Conservation (phyloP, 2,329 filamentous ascomycete genomes). For the Chrysosporium keratinophilum region DNA sequence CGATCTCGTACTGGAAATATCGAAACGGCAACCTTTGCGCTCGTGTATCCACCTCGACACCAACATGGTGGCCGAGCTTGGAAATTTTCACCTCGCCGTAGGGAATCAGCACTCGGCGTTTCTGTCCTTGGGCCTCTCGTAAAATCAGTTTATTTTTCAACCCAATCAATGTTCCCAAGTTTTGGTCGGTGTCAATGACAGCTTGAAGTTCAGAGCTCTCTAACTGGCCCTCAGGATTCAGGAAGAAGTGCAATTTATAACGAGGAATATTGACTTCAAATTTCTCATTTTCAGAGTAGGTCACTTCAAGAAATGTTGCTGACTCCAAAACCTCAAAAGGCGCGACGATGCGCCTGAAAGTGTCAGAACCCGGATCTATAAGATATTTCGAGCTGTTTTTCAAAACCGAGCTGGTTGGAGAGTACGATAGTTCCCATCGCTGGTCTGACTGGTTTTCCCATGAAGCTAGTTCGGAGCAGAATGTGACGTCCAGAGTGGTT, state of each 20-base stretch:
- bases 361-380: neutral
- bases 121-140: slow-evolving; percentile 4
- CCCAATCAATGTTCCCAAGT: slow-evolving; percentile 41
- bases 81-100: slow-evolving; percentile 25
- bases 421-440: neutral
- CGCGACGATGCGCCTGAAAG: neutral
- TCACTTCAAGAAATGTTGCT: neutral
- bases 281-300: neutral
- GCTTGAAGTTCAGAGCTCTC: neutral
- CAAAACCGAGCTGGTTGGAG: neutral
- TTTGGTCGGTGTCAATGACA: slow-evolving; percentile 37
- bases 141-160: slow-evolving; percentile 43
- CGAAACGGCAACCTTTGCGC: slow-evolving; percentile 13
- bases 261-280: slow-evolving; percentile 1
- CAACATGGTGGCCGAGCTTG: slow-evolving; percentile 23
- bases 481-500: neutral
- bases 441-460: neutral
- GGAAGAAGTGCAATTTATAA: neutral
- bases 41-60: slow-evolving; percentile 28
- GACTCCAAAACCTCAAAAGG: neutral
- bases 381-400: neutral
- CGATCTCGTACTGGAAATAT: slow-evolving; percentile 41
- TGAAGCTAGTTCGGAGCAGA: neutral
- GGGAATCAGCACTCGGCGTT: slow-evolving; percentile 33
- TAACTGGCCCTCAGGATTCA: neutral